Base-by-base conservation (phyloP, 441 rosid genomes). In the Populus tomentosa region DNA sequence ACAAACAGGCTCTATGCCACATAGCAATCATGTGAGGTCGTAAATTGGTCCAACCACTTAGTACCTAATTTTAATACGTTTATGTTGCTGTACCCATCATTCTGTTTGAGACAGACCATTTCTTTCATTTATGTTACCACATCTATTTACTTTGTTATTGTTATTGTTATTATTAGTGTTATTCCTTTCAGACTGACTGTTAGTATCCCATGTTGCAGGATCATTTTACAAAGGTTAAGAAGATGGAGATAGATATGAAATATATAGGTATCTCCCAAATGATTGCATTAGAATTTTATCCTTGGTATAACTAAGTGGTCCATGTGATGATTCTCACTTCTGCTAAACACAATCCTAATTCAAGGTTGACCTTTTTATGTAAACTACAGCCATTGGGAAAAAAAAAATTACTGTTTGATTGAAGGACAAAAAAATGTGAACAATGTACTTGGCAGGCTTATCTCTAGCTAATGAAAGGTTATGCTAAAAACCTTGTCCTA, bases 181-280 rank as follows among this genome's bases (percentile, higher is more conserved):
- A 18, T 56, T 67, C 50, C 64, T 14, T 75, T 56, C 46, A 35
- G 50, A 68, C 20, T 42, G 32, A n/a, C 74, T 83, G 66, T 77
- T 81, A 66, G 11, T 72, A 56, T 79, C 21, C 77, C 74, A 5
- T 84, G 79, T 72, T 72, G 68, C 90, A 92, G 99, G 96, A 92
- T 72, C 92, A 93, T 81, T 93, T 93, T 70, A 84, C 90, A 23
- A 85, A 90, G 70, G 86, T 82, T 82, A 84, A 77, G 77, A 90
- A 90, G 87, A 90, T 90, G 91, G 83, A 84, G 11, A 77, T 90
- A 88, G 90, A 89, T 83, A 90, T 93, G 97, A 95, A 95, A 82
- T 93, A 93, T 83, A 95, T 95, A 78, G 99, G 96, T 95, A 92
- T 50, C 11, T 46, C 53, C 50, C 24, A 5, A 64, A 66, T 23